Evolutionary conservation across 306 rosid genomes (phyloP), one percentile per base, ranked within the genome.

Genomic region (Dryas octopetala): DNA sequence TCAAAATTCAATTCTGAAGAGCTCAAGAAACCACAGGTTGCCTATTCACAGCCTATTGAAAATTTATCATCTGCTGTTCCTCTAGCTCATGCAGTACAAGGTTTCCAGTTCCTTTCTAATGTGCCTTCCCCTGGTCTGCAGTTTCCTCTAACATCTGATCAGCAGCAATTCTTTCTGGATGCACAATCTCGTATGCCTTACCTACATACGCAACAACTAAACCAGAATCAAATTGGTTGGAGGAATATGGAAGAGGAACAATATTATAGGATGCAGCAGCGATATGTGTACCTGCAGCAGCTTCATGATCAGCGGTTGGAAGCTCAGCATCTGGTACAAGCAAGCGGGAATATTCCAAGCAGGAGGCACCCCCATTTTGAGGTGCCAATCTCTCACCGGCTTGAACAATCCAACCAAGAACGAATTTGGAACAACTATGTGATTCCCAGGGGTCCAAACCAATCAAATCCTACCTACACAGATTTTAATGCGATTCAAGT

Each of bases 191-290:
- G 50, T 11, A n/a, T 74, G 72, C 79, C 75, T 4, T 79, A 63
- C 78, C 74, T 71, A 62, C 84, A 74, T 51, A 52, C 83, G 5
- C 86, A 81, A 48, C 85, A 74, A 49, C 32, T 70, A 5, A 78
- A 78, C 68, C 84, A 28, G 55, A 73, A 75, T 62, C 91, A 78
- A 32, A n/a, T 75, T 13, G 61, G 72, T 60, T 82, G 89, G 89
- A 87, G 84, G 47, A 85, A 75, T 66, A 54, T 74, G 44, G 87
- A 80, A 66, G 86, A 80, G 54, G 87, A 80, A 46, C 78, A 80
- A 12, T 64, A 57, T 73, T 68, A 60, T 38, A 58, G 70, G 81
- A 65, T 72, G 72, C 80, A 81, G 62, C 79, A 74, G 49, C 75
- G 74, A 16, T 72, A 82, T 53, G 32, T 67, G 16, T 81, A 70